A percentile compares a stretch with the other conserved stretches of the same genome.
Evolutionary conservation across 2,329 filamentous ascomycete species (phyloP).

Genomic region (Fusarium udum): DNA sequence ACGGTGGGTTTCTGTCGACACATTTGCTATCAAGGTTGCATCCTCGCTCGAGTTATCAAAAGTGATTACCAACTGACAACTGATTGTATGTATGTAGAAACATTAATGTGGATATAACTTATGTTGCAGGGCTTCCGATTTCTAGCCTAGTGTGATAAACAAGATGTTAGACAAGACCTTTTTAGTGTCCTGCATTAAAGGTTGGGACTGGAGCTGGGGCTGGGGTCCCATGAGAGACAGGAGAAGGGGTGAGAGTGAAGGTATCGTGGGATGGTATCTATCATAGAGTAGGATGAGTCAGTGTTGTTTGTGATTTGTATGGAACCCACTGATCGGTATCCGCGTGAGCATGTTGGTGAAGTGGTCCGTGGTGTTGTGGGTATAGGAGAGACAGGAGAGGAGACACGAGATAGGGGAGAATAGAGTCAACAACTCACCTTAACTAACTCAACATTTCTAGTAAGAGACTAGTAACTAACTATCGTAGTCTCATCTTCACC

Average conservation of each 20-base stretch:
- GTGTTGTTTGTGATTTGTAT: background rate
- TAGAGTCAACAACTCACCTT: conserved; percentile 6
- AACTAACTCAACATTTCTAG: background rate
- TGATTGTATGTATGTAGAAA: background rate
- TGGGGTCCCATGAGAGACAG: background rate
- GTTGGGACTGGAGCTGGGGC: background rate
- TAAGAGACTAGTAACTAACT: background rate
- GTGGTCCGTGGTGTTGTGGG: conserved; percentile 11
- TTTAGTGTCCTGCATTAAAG: conserved; percentile 9
- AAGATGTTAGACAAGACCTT: conserved; percentile 6
- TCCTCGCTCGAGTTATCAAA: background rate
- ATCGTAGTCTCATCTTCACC: background rate
- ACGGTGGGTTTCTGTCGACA: background rate
- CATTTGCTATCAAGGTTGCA: background rate
- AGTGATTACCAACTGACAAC: background rate
- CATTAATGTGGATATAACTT: background rate
- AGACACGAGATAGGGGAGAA: background rate
- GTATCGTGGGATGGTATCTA: background rate
- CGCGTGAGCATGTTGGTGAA: background rate
- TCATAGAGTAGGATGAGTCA: conserved; percentile 1
- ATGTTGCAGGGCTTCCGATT: background rate
- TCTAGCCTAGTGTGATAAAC: background rate
- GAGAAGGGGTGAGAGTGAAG: background rate
- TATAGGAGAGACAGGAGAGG: background rate
- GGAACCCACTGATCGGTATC: background rate